Conservation (phyloP, 441 rosid genomes). For the Mallotus japonicus region DNA sequence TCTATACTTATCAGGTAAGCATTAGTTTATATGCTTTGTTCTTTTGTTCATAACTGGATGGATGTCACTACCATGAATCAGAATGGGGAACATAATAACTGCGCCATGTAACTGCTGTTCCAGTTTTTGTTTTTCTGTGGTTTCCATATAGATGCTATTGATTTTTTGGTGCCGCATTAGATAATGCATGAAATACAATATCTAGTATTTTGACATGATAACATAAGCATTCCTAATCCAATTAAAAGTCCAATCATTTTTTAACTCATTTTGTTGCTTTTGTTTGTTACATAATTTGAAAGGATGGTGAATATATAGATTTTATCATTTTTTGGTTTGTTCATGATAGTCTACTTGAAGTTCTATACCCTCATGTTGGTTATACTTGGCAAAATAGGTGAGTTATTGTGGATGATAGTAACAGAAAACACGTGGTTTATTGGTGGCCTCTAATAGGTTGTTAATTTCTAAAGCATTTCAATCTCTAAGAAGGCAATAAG, state of each 20-base stretch:
- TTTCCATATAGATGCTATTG: neutral
- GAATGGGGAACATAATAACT: neutral
- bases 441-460: neutral
- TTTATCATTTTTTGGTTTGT: neutral
- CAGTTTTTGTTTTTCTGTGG: neutral
- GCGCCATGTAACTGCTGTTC: neutral
- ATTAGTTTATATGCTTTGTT: neutral
- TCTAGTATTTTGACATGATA: too few species aligned
- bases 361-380: neutral
- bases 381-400: neutral
- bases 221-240: too few species aligned
- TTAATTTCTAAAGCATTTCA: neutral
- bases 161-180: neutral
- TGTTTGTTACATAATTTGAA: neutral
- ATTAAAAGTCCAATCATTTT: too few species aligned
- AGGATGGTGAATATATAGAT: neutral
- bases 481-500: neutral
- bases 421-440: neutral
- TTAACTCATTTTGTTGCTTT: too few species aligned
- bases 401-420: neutral
- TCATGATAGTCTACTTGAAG: neutral
- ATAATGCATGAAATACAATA: too few species aligned
- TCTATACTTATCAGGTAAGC: conserved; percentile 85
- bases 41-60: conserved; percentile 1
- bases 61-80: conserved; percentile 8